Evolutionary conservation across 169 alveolate genomes (phyloP).

Genomic region (Cryptosporidium sp.): DNA sequence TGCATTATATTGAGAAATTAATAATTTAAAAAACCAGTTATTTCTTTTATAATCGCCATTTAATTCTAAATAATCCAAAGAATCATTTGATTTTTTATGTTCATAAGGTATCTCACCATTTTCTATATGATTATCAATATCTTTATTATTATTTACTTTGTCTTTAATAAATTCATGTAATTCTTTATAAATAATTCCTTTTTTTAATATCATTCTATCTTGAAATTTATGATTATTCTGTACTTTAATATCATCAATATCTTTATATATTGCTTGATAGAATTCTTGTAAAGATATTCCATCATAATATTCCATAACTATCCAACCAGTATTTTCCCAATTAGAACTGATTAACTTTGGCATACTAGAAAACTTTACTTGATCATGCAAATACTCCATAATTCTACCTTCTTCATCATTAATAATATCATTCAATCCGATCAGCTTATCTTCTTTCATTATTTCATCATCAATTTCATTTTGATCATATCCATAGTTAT

Average conservation of each 20-base stretch:
- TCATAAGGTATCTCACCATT: neutral
- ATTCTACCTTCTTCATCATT: slow-evolving; percentile 36
- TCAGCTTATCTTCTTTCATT: neutral
- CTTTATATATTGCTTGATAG: slow-evolving; percentile 34
- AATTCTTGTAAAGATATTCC: slow-evolving; percentile 69
- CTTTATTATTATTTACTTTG: neutral
- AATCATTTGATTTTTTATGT: neutral
- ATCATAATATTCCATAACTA: slow-evolving; percentile 57
- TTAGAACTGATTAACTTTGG: slow-evolving; percentile 47
- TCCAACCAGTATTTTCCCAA: slow-evolving; percentile 74
- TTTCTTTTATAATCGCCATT: slow-evolving; percentile 9
- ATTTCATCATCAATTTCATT: neutral
- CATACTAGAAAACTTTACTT: slow-evolving; percentile 28
- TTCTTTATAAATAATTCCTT: slow-evolving; percentile 55
- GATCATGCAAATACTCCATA: slow-evolving; percentile 34
- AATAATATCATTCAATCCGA: neutral
- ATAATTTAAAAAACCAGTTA: slow-evolving; percentile 21
- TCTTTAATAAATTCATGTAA: slow-evolving; percentile 15
- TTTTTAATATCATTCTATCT: slow-evolving; percentile 54
- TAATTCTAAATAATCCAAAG: slow-evolving; percentile 12
- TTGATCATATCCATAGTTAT: neutral
- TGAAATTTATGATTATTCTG: slow-evolving; percentile 57
- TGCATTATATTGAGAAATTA: slow-evolving; percentile 51
- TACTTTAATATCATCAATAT: slow-evolving; percentile 56
- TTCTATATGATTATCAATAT: neutral